Conservation (phyloP, 805 yeast genomes). For the Priceomyces carsonii region DNA sequence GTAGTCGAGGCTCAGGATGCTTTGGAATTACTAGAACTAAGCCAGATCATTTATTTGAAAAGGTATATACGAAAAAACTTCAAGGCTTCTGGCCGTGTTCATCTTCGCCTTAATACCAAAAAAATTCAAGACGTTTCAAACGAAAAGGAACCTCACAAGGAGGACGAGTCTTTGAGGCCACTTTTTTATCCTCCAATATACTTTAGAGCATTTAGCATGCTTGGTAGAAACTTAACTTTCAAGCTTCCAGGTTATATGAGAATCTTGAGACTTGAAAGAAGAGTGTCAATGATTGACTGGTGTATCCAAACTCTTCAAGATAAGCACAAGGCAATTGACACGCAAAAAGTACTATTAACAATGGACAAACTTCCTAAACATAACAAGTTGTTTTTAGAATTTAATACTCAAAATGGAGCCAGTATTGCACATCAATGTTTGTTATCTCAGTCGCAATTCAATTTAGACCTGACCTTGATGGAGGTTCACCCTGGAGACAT, state of each 20-base stretch:
- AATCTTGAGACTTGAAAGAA: slow-evolving; percentile 19
- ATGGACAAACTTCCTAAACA: slow-evolving; percentile 21
- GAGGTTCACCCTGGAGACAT: slow-evolving; percentile 69
- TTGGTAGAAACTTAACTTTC: slow-evolving; percentile 19
- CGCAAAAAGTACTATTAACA: slow-evolving; percentile 15
- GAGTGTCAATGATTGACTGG: slow-evolving; percentile 27
- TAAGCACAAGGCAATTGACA: slow-evolving; percentile 17
- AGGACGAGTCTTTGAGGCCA: slow-evolving; percentile 4
- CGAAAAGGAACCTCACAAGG: not conserved
- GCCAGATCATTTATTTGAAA: slow-evolving; percentile 20
- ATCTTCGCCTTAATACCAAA: not conserved
- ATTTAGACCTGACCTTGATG: slow-evolving; percentile 43
- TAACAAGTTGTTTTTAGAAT: slow-evolving; percentile 62
- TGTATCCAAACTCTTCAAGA: slow-evolving; percentile 20
- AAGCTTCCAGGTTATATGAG: slow-evolving; percentile 33
- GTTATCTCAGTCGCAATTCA: slow-evolving; percentile 43
- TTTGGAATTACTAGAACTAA: slow-evolving; percentile 27
- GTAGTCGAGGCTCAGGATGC: slow-evolving; percentile 25
- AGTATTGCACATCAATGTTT: slow-evolving; percentile 64
- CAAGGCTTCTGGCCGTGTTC: not conserved
- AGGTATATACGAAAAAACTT: slow-evolving; percentile 1
- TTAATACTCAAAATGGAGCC: slow-evolving; percentile 56
- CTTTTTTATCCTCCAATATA: slow-evolving; percentile 37
- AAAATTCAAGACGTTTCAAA: not conserved
- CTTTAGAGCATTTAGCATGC: slow-evolving; percentile 15